Percentiles rank a stretch among this genome's conserved stretches.
Evolutionary conservation across 495 filamentous ascomycete species (phyloP).

Genomic region (Neurospora sublineolata): DNA sequence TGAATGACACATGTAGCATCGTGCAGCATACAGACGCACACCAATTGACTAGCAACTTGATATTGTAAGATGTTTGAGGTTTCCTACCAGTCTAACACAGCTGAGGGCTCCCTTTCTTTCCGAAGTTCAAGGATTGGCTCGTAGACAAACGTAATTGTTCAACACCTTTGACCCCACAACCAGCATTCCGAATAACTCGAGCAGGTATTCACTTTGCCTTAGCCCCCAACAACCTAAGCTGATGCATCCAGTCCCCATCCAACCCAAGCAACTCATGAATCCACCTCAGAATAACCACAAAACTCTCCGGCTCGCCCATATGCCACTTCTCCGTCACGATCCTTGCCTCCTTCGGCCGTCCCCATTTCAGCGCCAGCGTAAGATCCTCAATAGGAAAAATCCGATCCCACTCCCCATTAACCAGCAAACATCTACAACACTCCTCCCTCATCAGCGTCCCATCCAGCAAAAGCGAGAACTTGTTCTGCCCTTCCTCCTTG

Average conservation of each 20-base stretch:
- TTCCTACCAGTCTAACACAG: background rate
- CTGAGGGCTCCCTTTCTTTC: background rate
- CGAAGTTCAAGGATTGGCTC: accelerated
- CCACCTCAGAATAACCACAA: conserved; percentile 13
- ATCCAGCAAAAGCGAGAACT: conserved; percentile 54
- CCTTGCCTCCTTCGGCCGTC: conserved; percentile 49
- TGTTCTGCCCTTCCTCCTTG: conserved; percentile 42
- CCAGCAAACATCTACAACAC: conserved; percentile 48
- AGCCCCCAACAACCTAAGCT: conserved; percentile 3
- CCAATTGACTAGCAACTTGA: background rate
- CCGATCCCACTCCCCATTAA: conserved; percentile 57
- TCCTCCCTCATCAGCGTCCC: conserved; percentile 44
- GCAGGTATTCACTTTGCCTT: conserved; percentile 5
- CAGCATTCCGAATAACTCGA: background rate
- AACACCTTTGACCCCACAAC: background rate
- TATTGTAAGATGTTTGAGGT: background rate
- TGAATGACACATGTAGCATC: background rate
- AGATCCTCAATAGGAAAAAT: conserved; percentile 64
- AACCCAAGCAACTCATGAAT: conserved; percentile 12
- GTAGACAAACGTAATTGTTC: background rate
- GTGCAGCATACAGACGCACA: background rate
- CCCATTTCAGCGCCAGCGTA: conserved; percentile 42
- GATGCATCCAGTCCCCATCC: conserved; percentile 7
- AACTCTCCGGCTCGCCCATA: conserved; percentile 19
- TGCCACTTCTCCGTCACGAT: conserved; percentile 16